Evolutionary conservation across 306 rosid genomes (phyloP).

Genomic region (Fragaria ananassa): DNA sequence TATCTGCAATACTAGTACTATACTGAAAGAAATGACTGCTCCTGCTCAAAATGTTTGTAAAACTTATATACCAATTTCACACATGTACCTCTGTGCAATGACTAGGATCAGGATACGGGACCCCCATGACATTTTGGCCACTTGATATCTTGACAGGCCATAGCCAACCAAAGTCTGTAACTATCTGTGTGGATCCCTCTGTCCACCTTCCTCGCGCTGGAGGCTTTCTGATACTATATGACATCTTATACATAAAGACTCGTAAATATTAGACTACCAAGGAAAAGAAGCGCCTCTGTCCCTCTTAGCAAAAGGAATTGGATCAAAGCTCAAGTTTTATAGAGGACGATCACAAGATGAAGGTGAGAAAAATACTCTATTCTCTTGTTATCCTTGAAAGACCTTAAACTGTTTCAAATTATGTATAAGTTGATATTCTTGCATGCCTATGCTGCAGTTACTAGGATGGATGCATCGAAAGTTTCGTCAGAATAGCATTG

Average conservation of each 20-base stretch:
- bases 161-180: conserved; percentile 50
- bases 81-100: conserved; percentile 28
- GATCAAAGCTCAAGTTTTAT: conserved; percentile 40
- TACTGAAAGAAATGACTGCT: conserved; percentile 20
- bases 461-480: conserved; percentile 98
- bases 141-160: conserved; percentile 42
- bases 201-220: conserved; percentile 28
- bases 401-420: not conserved
- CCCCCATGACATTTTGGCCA: conserved; percentile 48
- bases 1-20: not conserved
- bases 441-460: conserved; percentile 51
- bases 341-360: conserved; percentile 48
- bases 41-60: conserved; percentile 17
- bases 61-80: conserved; percentile 27
- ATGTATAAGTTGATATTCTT: conserved; percentile 25
- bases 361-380: conserved; percentile 40
- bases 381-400: not conserved
- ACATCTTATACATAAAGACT: conserved; percentile 38
- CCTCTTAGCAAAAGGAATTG: conserved; percentile 33
- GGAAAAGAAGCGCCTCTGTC: conserved; percentile 26
- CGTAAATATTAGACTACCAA: conserved; percentile 20
- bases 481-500: conserved; percentile 74
- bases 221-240: conserved; percentile 33
- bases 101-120: conserved; percentile 32
- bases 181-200: conserved; percentile 57